A percentile compares a stretch with the other conserved stretches of the same genome.
Evolutionary conservation across 257 asterid species (phyloP).

Genomic region (Nicotiana sylvestris): DNA sequence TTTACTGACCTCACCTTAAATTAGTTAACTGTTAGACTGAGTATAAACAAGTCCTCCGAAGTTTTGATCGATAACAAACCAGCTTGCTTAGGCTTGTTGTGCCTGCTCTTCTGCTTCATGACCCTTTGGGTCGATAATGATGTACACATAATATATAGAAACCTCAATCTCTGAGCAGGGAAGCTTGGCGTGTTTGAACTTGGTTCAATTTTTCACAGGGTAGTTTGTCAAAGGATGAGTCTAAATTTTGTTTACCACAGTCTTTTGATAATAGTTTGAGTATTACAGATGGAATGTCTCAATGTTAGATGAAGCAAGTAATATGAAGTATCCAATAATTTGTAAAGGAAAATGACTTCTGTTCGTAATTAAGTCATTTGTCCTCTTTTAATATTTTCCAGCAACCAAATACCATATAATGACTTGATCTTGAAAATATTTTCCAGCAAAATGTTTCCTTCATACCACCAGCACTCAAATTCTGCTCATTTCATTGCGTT

Average conservation of each 20-base stretch:
- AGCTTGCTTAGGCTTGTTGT: not conserved
- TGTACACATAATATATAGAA: not conserved
- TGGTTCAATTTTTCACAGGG: not conserved
- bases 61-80: not conserved
- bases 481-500: too few relatives aligned
- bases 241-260: not conserved
- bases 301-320: too few relatives aligned
- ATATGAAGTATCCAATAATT: too few relatives aligned
- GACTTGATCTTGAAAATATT: too few relatives aligned
- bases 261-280: too few relatives aligned
- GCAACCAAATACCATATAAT: too few relatives aligned
- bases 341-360: too few relatives aligned
- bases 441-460: too few relatives aligned
- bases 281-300: too few relatives aligned
- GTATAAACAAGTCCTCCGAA: not conserved
- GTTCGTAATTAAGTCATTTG: too few relatives aligned
- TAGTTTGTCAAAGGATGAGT: not conserved
- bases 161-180: not conserved
- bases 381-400: too few relatives aligned
- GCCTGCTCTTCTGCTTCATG: not conserved
- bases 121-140: not conserved
- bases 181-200: not conserved
- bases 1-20: slow-evolving; percentile 35
- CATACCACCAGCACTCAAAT: too few relatives aligned
- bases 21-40: not conserved